A percentile compares a stretch with the other conserved stretches of the same genome.
Evolutionary conservation across 805 yeast species (phyloP).

Genomic region (Zygosaccharomyces bailii): DNA sequence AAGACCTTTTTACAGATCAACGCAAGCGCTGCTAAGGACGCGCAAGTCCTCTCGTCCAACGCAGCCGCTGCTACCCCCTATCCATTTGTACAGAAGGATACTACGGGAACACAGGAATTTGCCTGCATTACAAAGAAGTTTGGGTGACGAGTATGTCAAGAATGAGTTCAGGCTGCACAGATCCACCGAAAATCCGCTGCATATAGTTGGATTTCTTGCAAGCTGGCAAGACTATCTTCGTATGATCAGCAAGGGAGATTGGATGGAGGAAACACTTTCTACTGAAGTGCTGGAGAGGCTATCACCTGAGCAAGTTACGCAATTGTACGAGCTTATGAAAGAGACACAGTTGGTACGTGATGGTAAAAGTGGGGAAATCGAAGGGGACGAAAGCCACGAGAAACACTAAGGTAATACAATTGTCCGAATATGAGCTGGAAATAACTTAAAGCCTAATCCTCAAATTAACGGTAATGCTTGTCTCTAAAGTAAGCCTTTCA

Average conservation of each 20-base stretch:
- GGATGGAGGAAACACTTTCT: conserved; percentile 63
- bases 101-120: conserved; percentile 72
- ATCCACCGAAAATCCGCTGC: conserved; percentile 79
- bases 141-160: conserved; percentile 89
- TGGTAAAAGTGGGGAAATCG: conserved; percentile 1
- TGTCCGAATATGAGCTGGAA: no score
- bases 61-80: conserved; percentile 74
- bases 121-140: conserved; percentile 63
- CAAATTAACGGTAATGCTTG: neutral
- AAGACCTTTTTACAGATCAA: conserved; percentile 6
- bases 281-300: conserved; percentile 68
- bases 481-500: no score
- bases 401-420: no score
- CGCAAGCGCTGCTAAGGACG: conserved; percentile 12
- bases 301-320: conserved; percentile 88
- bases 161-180: conserved; percentile 86
- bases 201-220: conserved; percentile 87
- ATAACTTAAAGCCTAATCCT: no score
- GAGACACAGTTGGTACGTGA: conserved; percentile 47
- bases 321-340: conserved; percentile 74
- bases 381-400: neutral
- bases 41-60: conserved; percentile 11
- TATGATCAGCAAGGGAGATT: conserved; percentile 54
- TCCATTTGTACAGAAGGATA: conserved; percentile 71
- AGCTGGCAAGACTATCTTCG: conserved; percentile 88